Evolutionary conservation across 257 asterid genomes (phyloP), one percentile per base, ranked within the genome.

Genomic region (Asclepias syriaca): DNA sequence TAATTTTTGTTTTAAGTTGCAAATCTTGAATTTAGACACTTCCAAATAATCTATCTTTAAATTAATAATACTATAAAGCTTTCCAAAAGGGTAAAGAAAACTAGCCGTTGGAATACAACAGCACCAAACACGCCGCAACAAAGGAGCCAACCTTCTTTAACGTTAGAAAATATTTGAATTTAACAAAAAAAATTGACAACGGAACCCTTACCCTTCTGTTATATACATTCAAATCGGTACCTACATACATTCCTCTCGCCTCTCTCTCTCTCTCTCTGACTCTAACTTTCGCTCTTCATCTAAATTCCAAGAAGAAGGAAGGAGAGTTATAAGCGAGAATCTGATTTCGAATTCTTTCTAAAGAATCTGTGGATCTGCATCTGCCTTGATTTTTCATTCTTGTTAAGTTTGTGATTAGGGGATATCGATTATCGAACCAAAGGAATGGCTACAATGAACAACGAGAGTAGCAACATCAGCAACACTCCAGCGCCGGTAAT

Each of bases 401-500:
- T 68, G 2, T n/a, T 11, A 48, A 48, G 29, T 51, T 70, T 53
- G 19, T 32, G 13, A 15, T 37, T 32, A 6, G 9, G 40, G 48
- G 5, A 9, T 3, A 4, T 66, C 49, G 13, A 22, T 22, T 3
- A 4, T 66, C 49, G 13, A 22, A 32, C 21, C 32, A 68, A 24
- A 56, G 64, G 51, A 59, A 91, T 87, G 95, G 89, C 96, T 2
- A 53, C 93, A 45, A 75, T 82, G 24, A 88, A 81, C 76, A 84
- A 85, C 56, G 72, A 87, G 57, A 92, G 85, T 81, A 84, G 78
- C 77, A 87, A 82, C 79, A 87, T 87, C 51, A 90, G 89, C 75
- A 79, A 81, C 29, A 74, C 79, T 55, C 81, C 79, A 24, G 67
- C 82, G 8, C 73, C 80, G 22, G 71, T 72, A 5, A 74, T 50